Evolutionary conservation across 1,139 yeast species (phyloP).

Genomic region (Magnusiomyces ingens): DNA sequence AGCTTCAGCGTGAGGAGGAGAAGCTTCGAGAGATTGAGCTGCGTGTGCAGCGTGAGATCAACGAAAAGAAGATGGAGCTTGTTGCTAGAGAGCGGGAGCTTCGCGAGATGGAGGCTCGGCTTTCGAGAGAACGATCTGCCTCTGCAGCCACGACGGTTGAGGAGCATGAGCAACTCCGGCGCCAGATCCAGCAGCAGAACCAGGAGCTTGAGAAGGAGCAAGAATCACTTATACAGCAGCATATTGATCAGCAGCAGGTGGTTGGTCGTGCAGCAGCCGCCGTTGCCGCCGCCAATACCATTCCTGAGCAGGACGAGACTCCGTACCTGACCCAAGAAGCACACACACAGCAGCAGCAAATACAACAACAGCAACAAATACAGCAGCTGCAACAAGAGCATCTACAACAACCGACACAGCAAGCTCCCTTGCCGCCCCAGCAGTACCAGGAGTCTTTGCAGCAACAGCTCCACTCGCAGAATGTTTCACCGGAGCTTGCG

Average conservation of each 20-base stretch:
- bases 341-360: neutral
- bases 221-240: neutral
- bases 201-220: constrained; percentile 10
- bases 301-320: neutral
- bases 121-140: constrained; percentile 36
- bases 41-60: constrained; percentile 83
- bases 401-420: too few species aligned
- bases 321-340: neutral
- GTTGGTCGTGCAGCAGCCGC: constrained; percentile 1
- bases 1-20: constrained; percentile 33
- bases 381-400: neutral
- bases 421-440: too few species aligned
- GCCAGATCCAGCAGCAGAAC: constrained; percentile 14
- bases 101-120: constrained; percentile 70
- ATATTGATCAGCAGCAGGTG: neutral
- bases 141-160: constrained; percentile 6
- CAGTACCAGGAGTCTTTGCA: neutral
- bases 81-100: constrained; percentile 85
- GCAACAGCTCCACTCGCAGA: neutral
- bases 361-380: neutral
- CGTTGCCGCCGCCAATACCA: neutral
- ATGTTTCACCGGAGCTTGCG: neutral
- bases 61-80: constrained; percentile 76
- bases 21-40: constrained; percentile 35
- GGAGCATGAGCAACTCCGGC: constrained; percentile 10